Evolutionary conservation across 129 eudicot species (phyloP), one percentile per base, ranked within the genome.

Genomic region (Flaveria sonorensis): DNA sequence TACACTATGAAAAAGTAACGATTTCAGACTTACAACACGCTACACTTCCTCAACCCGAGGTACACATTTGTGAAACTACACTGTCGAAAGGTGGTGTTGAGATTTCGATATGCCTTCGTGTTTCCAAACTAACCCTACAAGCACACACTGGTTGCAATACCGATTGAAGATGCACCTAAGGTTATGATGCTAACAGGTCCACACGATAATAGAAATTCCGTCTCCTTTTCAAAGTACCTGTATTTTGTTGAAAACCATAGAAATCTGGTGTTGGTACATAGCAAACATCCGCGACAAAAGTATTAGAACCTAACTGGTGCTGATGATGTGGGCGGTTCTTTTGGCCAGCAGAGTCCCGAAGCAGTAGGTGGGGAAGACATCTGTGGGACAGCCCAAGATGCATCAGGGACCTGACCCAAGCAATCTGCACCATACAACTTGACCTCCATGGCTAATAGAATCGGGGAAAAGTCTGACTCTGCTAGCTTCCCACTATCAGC

Each of bases 311-410:
- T 52, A 72, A 46, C 18, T 30, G 81, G 68, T 56, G 69, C 19
- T 81, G 86, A 45, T 79, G 72, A 43, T 59, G 75, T 50, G 79
- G 81, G 43, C 67, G 39, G 30, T 20, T 68, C 36, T 80, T 80
- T 81, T 23, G 91, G 81, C 98, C 95, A 90, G 77, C 50, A 14
- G 39, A 91, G 83, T 50, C 97, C 36, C 3, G 36, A 30, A 4
- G 6, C 98, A 24, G 96, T 94, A 48, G 97, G 98, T 3, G 98
- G 96, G 0, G 98, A 94, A 70, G 82, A 77, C 14, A 89, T 61
- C 78, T 89, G 81, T 40, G 93, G 96, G 71, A 89, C 97, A 0
- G 92, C 88, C 98, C 97, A 87, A 9, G 88, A 79, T 13, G 82
- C 55, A 16, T 92, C 94, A 1, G 94, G 98, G 40, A 88, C 89